Evolutionary conservation across 192 early-diverging fungal species (phyloP).

Genomic region (Oehlia diaphana): DNA sequence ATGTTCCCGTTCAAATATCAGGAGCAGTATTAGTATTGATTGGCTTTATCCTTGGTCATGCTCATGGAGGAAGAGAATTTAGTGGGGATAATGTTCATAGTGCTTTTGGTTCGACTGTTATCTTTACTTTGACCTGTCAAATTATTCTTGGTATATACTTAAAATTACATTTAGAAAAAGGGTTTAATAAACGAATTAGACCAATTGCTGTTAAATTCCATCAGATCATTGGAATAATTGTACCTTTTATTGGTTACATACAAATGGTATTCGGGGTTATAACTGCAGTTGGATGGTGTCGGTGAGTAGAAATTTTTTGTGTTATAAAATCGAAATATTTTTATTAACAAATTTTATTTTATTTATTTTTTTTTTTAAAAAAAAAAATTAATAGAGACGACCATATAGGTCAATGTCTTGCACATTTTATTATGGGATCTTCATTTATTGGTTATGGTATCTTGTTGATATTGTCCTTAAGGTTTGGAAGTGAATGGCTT

Average conservation of each 20-base stretch:
- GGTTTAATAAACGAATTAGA: conserved; percentile 52
- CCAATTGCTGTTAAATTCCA: conserved; percentile 51
- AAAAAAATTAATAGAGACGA: conserved; percentile 30
- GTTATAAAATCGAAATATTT: neutral
- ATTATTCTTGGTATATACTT: conserved; percentile 58
- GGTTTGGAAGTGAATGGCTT: conserved; percentile 61
- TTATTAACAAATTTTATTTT: neutral
- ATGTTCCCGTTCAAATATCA: conserved; percentile 60
- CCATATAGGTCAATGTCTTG: conserved; percentile 63
- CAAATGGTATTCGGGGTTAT: conserved; percentile 69
- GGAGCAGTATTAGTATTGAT: conserved; percentile 46
- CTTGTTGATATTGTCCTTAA: conserved; percentile 54
- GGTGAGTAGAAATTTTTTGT: conserved; percentile 25
- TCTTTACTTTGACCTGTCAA: conserved; percentile 55
- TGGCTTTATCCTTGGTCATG: conserved; percentile 63
- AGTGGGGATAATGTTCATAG: conserved; percentile 62
- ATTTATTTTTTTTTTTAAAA: neutral
- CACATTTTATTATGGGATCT: conserved; percentile 73
- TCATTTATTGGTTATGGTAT: conserved; percentile 71
- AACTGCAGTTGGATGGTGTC: conserved; percentile 60
- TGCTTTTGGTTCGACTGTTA: conserved; percentile 60
- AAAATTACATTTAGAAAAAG: conserved; percentile 57
- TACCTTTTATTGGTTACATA: conserved; percentile 60
- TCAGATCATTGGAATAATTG: conserved; percentile 48
- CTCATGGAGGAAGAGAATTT: conserved; percentile 62